Base-by-base conservation (phyloP, 2,329 filamentous ascomycete genomes). In the Apiospora aurea region DNA sequence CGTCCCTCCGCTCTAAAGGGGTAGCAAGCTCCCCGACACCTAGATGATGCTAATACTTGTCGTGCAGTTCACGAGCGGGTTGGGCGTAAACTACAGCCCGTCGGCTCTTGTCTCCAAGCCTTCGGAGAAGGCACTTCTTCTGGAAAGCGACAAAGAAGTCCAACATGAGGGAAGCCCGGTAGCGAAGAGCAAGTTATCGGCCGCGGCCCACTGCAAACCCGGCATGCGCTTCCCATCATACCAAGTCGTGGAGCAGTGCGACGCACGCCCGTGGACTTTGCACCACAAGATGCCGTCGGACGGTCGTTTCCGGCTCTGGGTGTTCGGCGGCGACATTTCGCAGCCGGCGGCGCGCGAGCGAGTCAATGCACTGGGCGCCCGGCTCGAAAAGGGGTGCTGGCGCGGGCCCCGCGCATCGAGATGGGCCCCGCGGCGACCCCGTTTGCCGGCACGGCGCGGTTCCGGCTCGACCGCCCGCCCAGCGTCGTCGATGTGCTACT, bases 241-340 rank as follows among this genome's bases (percentile, higher is more conserved):
- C 79, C 87, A 89, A 73, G 87, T 91, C 1, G 80, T 91, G 8
- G 88, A 87, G 74, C 89, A 91, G 74, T 78, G 83, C 11, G 83
- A 86, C 72, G 84, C 84, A 0, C 81, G 87, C 2, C 86, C 89
- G 0, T 89, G 87, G 84, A 85, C 90, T 51, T 83, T 91, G 61
- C 88, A 90, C 67, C 82, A 88, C 71, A 80, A 82, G 13, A 81
- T 91, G 38, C 83, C 81, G 53, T 85, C 82, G 41, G 85, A 89
- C 75, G 89, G 89, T 0, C 82, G 86, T 0, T 91, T 88, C 79
- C 81, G 88, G 8, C 77, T 91, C 47, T 78, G 91, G 3, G 80
- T 92, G 10, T 92, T 93, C 73, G 86, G 88, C 0, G 90, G 90
- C 2, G 82, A 91, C 74, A 79, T 92, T 2, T 79, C 82, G 2